These are phyloP conservation scores for Pythium periplocum DNA, from an alignment of 352 stramenopile species.

Conservation along the genomic window DNA sequence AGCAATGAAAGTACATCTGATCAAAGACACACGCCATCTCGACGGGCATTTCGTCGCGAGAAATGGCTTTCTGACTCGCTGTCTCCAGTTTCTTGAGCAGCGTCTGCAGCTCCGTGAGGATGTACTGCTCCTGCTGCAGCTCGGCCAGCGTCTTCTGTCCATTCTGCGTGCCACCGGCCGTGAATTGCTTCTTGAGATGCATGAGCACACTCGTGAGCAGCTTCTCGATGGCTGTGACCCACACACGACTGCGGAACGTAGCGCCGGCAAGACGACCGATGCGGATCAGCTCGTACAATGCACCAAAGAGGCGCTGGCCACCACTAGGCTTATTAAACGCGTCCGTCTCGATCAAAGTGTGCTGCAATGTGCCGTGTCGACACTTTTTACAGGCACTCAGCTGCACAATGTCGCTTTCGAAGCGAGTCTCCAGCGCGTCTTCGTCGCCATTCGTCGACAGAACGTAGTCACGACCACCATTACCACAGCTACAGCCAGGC, in stretches of 20 bases:
- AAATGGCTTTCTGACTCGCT: constrained; percentile 31
- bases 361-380: constrained; percentile 65
- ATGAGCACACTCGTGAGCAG: constrained; percentile 37
- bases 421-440: constrained; percentile 3
- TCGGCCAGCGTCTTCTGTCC: constrained; percentile 53
- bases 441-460: constrained; percentile 22
- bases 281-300: constrained; percentile 53
- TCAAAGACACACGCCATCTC: constrained; percentile 58
- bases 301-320: constrained; percentile 54
- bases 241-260: constrained; percentile 59
- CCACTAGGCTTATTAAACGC: constrained; percentile 31
- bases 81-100: constrained; percentile 45
- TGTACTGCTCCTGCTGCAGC: constrained; percentile 43
- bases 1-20: constrained; percentile 79
- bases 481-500: constrained; percentile 52
- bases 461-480: constrained; percentile 28
- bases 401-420: constrained; percentile 23
- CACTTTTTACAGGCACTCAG: constrained; percentile 48
- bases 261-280: constrained; percentile 42
- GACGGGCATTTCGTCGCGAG: constrained; percentile 57
- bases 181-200: constrained; percentile 51
- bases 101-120: constrained; percentile 45
- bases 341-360: constrained; percentile 34
- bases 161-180: constrained; percentile 50
- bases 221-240: constrained; percentile 45